Evolutionary conservation across 202 grass and related monocot genomes (phyloP).

Genomic region (Panicum hallii): DNA sequence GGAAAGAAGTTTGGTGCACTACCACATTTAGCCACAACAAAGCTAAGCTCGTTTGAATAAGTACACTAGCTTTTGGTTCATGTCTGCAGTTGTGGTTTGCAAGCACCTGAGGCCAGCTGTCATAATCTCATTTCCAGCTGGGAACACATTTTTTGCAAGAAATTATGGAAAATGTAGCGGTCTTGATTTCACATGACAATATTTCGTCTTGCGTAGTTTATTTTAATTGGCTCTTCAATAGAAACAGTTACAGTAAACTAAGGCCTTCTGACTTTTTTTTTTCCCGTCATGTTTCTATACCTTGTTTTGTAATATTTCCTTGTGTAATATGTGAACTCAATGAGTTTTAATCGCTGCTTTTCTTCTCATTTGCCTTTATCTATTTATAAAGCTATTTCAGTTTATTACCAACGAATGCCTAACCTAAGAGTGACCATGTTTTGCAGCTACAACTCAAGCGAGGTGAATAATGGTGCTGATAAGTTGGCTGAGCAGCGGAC

Average conservation of each 20-base stretch:
- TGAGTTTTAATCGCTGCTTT: not conserved
- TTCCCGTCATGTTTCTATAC: not conserved
- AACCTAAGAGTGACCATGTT: constrained; percentile 29
- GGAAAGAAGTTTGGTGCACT: not conserved
- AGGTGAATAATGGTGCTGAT: constrained; percentile 59
- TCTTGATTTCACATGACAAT: constrained; percentile 37
- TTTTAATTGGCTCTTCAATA: not conserved
- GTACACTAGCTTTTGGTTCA: not conserved
- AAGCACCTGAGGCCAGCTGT: not conserved
- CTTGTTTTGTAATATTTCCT: not conserved
- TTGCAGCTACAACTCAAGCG: constrained; percentile 80
- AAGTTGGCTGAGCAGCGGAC: constrained; percentile 75
- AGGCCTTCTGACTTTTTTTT: not conserved
- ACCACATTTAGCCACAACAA: not conserved
- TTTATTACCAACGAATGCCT: constrained; percentile 26
- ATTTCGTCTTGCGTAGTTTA: not conserved
- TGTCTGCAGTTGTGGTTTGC: not conserved
- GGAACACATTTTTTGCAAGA: not conserved
- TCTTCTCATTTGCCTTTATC: not conserved
- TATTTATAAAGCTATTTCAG: not conserved
- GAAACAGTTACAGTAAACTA: not conserved
- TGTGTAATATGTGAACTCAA: not conserved
- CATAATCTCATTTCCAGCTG: not conserved
- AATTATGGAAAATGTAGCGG: not conserved
- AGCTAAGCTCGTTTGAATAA: not conserved